Conservation (phyloP, 805 yeast species). For the Pichia cabralensis region DNA sequence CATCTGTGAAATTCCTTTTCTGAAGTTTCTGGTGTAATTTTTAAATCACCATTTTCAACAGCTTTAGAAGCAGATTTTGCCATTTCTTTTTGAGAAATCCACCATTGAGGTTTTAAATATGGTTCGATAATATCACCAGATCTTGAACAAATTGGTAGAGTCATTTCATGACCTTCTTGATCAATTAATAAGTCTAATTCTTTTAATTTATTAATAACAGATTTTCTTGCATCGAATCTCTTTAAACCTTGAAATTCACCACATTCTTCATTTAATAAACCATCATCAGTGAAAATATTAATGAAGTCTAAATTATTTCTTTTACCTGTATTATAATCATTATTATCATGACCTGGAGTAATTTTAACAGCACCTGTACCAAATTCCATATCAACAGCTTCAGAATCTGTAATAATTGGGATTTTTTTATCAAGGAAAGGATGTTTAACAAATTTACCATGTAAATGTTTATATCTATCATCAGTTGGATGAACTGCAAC, state of each 20-base stretch:
- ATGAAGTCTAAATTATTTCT: constrained; percentile 83
- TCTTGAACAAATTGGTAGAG: constrained; percentile 88
- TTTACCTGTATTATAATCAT: constrained; percentile 95
- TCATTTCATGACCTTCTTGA: constrained; percentile 92
- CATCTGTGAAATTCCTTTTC: constrained; percentile 92
- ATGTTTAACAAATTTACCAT: constrained; percentile 85
- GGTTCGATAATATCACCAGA: constrained; percentile 98
- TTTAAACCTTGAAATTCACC: constrained; percentile 89
- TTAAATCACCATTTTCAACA: constrained; percentile 71
- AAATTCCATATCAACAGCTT: constrained; percentile 97
- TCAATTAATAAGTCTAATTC: constrained; percentile 66
- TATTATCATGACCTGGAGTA: constrained; percentile 96
- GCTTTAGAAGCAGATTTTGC: constrained; percentile 82
- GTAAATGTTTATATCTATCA: constrained; percentile 84
- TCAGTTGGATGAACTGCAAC: constrained; percentile 97
- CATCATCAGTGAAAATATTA: constrained; percentile 88
- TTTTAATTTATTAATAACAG: constrained; percentile 73
- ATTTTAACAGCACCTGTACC: constrained; percentile 99
- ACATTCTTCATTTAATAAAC: constrained; percentile 81
- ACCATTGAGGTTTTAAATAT: constrained; percentile 96
- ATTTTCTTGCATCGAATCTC: constrained; percentile 87
- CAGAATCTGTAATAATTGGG: constrained; percentile 83
- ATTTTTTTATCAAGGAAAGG: constrained; percentile 79
- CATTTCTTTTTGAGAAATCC: constrained; percentile 88
- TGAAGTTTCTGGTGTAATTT: constrained; percentile 78